Base-by-base conservation (phyloP, 2,329 filamentous ascomycete species). In the Trichophyton benhamiae region DNA sequence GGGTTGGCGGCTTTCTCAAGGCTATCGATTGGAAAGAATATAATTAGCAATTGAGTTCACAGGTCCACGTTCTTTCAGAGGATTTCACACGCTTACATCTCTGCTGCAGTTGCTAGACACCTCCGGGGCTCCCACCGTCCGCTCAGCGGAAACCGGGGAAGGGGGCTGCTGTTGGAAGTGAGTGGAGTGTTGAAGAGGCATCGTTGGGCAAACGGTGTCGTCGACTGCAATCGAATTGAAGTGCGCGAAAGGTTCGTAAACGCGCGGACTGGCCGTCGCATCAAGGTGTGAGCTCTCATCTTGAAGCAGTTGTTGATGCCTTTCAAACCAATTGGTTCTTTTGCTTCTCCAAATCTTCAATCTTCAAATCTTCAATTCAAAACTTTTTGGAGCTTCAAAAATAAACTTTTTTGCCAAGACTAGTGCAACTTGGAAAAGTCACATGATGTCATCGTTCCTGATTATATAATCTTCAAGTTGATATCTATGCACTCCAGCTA, bases 1-100 rank as follows among this genome's bases (percentile, higher is more conserved):
- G 83, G 83, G 66, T 83, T 79, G 48, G 79, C 76, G 15, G 83
- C 83, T 66, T 83, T 77, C 69, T 85, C 82, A 58, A 80, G 74
- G 62, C 79, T 80, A 68, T 30, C n/a, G 61, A 7, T 17, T 55
- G 7, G 4, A 17, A 25, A 27, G 22, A 6, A 9, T 3, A 53
- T 44, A n/a, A 57, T 67, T 61, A 67, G 57, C 52, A 55, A 61
- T 60, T 59, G 33, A 22, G 52, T 57, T 62, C 49, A 30, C 57
- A 46, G 58, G 42, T 17, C 9, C 6, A 60, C 13, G 57, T 4
- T 33, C 3, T 36, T 33, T 57, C 25, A 57, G 3, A 5, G 27
- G 27, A 6, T 59, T 25, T 3, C 15, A 58, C 1, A 49, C 15
- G 57, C 76, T 69, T 68, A 79, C 75, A 78, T 76, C 63, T 76